These are phyloP conservation scores for Penicillium lividum DNA, from an alignment of 495 filamentous ascomycete genomes.

Conservation along the genomic window DNA sequence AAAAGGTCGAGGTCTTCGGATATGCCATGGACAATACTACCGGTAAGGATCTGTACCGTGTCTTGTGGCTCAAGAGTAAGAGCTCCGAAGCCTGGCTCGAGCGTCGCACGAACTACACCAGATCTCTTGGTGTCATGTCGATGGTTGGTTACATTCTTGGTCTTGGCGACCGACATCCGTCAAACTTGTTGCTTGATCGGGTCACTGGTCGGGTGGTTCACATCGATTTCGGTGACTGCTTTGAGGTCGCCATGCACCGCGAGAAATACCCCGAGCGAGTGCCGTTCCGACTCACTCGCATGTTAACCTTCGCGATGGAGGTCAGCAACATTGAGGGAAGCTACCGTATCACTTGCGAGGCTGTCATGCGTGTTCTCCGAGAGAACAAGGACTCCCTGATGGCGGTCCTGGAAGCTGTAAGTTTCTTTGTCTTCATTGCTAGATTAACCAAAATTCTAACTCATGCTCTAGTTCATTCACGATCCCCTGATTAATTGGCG, in stretches of 20 bases:
- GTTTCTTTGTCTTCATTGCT: slow-evolving; percentile 33
- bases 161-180: slow-evolving; percentile 93
- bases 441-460: not conserved
- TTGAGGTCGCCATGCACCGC: slow-evolving; percentile 99
- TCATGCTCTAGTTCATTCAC: slow-evolving; percentile 76
- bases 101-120: slow-evolving; percentile 94
- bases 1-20: slow-evolving; percentile 98
- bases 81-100: slow-evolving; percentile 97
- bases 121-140: slow-evolving; percentile 98
- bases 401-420: slow-evolving; percentile 96
- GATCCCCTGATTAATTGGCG: slow-evolving; percentile 98
- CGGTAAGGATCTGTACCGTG: slow-evolving; percentile 95
- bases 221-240: slow-evolving; percentile 99
- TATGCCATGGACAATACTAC: slow-evolving; percentile 99
- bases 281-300: slow-evolving; percentile 94
- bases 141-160: slow-evolving; percentile 99
- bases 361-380: slow-evolving; percentile 94
- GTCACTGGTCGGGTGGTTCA: slow-evolving; percentile 95
- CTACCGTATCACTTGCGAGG: slow-evolving; percentile 95
- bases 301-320: slow-evolving; percentile 99
- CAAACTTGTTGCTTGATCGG: slow-evolving; percentile 94
- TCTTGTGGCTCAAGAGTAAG: slow-evolving; percentile 98
- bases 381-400: slow-evolving; percentile 98
- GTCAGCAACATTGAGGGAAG: slow-evolving; percentile 98
- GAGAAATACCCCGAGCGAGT: slow-evolving; percentile 98